These are phyloP conservation scores for Setomelanomma holmii DNA, from an alignment of 2,329 filamentous ascomycete genomes.

Conservation along the genomic window DNA sequence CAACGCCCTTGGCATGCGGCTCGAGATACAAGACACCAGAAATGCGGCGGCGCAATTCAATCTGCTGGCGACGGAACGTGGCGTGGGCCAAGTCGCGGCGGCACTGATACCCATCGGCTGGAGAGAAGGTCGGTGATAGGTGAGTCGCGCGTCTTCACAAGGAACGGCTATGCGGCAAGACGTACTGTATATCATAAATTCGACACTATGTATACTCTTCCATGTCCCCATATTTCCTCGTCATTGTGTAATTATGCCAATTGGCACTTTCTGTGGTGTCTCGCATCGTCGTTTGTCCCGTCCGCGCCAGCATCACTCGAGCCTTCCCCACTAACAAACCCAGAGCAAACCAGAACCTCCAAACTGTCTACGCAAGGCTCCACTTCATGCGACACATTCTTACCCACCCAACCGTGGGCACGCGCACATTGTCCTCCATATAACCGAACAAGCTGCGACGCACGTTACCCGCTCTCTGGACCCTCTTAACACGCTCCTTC, in stretches of 20 bases:
- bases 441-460: neutral
- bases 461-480: neutral
- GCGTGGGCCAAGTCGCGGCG: slow-evolving; percentile 82
- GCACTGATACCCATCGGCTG: slow-evolving; percentile 87
- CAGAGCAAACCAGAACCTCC: neutral
- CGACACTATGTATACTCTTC: neutral
- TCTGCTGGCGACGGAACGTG: slow-evolving; percentile 89
- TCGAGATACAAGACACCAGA: slow-evolving; percentile 89
- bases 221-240: neutral
- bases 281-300: neutral
- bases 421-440: neutral
- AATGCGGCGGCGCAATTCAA: slow-evolving; percentile 97
- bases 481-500: neutral
- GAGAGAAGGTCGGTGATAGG: slow-evolving; percentile 59
- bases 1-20: slow-evolving; percentile 77
- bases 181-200: slow-evolving; percentile 15
- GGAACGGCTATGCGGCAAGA: slow-evolving; percentile 6
- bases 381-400: neutral
- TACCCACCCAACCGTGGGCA: neutral
- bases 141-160: neutral
- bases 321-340: neutral
- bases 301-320: neutral
- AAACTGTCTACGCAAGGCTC: neutral
- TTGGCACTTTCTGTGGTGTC: neutral
- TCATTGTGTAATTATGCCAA: neutral